A percentile compares a stretch with the other conserved stretches of the same genome.
phyloP scores from a whole-genome alignment of 805 yeast genomes.

The Metschnikowia rubicola region DNA sequence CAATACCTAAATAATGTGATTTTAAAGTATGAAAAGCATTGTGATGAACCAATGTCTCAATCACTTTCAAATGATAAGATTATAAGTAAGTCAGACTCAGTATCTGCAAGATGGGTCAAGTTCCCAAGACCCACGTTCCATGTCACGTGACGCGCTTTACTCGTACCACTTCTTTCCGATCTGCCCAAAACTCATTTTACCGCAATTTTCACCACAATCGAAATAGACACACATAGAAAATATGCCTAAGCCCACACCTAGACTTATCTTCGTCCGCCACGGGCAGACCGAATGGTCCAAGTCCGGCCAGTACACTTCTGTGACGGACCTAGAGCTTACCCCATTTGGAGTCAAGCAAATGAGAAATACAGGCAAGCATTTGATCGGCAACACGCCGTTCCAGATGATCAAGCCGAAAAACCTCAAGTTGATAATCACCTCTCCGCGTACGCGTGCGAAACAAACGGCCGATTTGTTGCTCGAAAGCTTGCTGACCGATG shows the following conservation, averaged over 20 bases:
- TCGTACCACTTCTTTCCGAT: too few species aligned
- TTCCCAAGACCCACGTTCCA: too few species aligned
- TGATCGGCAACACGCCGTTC: conserved; percentile 54
- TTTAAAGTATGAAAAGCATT: too few species aligned
- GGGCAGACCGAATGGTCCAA: conserved; percentile 97
- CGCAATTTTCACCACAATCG: too few species aligned
- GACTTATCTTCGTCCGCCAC: conserved; percentile 72
- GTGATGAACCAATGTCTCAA: too few species aligned
- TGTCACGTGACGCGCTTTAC: too few species aligned
- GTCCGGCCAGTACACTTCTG: conserved; percentile 86
- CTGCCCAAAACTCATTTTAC: too few species aligned
- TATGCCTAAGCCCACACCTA: conserved; percentile 44
- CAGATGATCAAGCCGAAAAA: conserved; percentile 60
- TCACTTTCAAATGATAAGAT: too few species aligned
- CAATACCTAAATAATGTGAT: too few species aligned
- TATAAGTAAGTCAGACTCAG: too few species aligned
- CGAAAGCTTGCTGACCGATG: conserved; percentile 43
- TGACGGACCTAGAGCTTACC: conserved; percentile 79
- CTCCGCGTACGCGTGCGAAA: conserved; percentile 80
- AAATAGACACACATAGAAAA: too few species aligned
- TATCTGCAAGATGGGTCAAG: too few species aligned
- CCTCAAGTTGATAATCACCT: conserved; percentile 63
- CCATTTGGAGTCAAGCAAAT: conserved; percentile 75
- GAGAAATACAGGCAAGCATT: conserved; percentile 63
- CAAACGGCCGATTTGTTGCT: conserved; percentile 68